Base-by-base conservation (phyloP, 2,329 filamentous ascomycete species). In the Fusarium haematococcum region DNA sequence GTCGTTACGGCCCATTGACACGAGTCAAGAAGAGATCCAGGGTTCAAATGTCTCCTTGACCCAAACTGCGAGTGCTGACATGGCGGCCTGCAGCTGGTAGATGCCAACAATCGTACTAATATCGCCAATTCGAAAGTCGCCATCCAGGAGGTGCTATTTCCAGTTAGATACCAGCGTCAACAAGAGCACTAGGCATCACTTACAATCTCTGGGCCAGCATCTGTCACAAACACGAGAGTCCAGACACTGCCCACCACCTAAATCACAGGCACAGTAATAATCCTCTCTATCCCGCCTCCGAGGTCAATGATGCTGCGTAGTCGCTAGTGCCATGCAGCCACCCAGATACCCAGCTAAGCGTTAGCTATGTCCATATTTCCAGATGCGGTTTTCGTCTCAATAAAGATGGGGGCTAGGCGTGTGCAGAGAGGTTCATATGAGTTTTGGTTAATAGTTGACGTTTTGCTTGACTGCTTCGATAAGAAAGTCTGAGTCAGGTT, bases 281-380 rank as follows among this genome's bases (percentile, higher is more conserved):
- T 16, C 7, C 33, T 52, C 23, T 58, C 45, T 23, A 35, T 43
- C 33, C 45, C 64, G 23, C 45, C 54, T 5, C 48, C 58, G 14
- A 48, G 33, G 9, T 45, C 20, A 35, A 71, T 63, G 33, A 71
- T 68, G n/a, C 41, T 52, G 41, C 58, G 62, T 41, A 68, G 62
- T 30, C 62, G 69, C 69, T 71, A 33, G 54, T 69, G 62, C 69
- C 63, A 69, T 9, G 66, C 69, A 63, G 69, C 69, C 25, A 69
- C 35, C 66, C 63, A 69, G 16, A 63, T 35, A 11, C 62, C 69
- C 23, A 67, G 52, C 54, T 67, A 59, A 27, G 58, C 50, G 56
- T 65, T 68, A 5, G 66, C 63, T 18, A 35, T 65, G 52, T 67
- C n/a, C 35, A 64, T 32, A 20, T 54, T 37, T 35, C 60, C 60